Evolutionary conservation across 208 protist species (phyloP).

Genomic region (Spongospora subterranea): DNA sequence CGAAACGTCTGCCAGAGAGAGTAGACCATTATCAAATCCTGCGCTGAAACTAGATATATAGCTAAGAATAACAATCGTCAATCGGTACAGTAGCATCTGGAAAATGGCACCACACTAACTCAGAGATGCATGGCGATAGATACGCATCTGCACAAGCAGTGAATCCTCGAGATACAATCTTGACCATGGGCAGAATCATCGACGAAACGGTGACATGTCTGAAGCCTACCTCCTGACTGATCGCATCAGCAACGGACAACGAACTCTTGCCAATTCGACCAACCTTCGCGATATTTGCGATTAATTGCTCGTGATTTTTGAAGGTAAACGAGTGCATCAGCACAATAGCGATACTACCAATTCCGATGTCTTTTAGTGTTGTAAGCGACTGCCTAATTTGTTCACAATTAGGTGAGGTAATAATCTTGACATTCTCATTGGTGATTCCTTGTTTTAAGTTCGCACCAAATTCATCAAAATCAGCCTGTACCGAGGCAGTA

Average conservation of each 20-base stretch:
- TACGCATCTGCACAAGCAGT: conserved; percentile 92
- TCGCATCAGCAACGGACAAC: neutral
- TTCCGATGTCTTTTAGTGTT: conserved; percentile 77
- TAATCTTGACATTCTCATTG: conserved; percentile 80
- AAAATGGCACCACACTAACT: conserved; percentile 72
- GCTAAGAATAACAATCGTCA: neutral
- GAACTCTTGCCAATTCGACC: conserved; percentile 57
- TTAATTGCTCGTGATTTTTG: conserved; percentile 80
- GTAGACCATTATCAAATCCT: conserved; percentile 50
- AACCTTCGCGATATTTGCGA: conserved; percentile 81
- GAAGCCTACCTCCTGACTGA: conserved; percentile 77
- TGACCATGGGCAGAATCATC: conserved; percentile 88
- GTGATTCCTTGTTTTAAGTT: conserved; percentile 67
- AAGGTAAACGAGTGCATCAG: conserved; percentile 91
- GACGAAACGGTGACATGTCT: conserved; percentile 85
- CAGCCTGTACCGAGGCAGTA: too few species aligned
- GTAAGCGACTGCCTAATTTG: conserved; percentile 73
- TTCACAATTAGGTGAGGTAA: conserved; percentile 75
- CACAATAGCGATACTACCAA: conserved; percentile 85
- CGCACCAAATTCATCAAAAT: neutral
- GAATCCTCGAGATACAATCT: conserved; percentile 85
- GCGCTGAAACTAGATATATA: conserved; percentile 29
- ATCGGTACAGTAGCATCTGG: neutral
- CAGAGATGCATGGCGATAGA: conserved; percentile 86
- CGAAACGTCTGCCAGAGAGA: conserved; percentile 66